Evolutionary conservation across 2,329 filamentous ascomycete genomes (phyloP), one percentile per base, ranked within the genome.

Genomic region (Calonectria henricotiae): DNA sequence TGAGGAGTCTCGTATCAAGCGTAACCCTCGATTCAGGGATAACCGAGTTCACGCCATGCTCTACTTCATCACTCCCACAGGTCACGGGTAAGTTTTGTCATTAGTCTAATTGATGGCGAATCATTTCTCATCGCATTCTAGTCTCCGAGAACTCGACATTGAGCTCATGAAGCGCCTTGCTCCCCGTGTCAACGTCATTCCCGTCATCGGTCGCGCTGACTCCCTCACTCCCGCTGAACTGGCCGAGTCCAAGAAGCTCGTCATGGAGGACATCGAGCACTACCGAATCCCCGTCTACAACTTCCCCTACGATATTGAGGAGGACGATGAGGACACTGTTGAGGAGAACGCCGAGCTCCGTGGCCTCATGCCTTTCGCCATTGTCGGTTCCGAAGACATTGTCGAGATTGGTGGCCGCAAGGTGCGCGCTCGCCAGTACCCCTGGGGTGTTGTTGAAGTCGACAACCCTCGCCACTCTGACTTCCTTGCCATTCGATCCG

Each of bases 231-330:
- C 96, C 44, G 93, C 94, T 76, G 96, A 99, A 87, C 89, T 99
- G 74, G 96, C 96, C 76, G 96, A 99, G 86, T 98, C 96, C 77
- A 99, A 99, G 91, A 99, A 98, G 89, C 90, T 99, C 72, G 95
- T 99, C 81, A 99, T 99, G 96, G 96, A 99, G 88, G 96, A 99
- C 83, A 99, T 99, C 78, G 96, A 99, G 86, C 96, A 99, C 86
- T 99, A 99, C 88, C 93, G 96, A 82, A 99, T 99, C 78, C 96
- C 96, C 55, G 96, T 99, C 75, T 99, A 99, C 90, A 99, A 99
- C 90, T 99, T 99, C 89, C 96, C 96, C 61, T 99, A 99, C 87
- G 96, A 99, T 79, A 97, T 99, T 72, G 96, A 99, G 85, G 96
- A 99, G 88, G 96, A 99, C 79, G 96, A 99, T 77, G 96, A 99